Percentiles rank a stretch among this genome's conserved stretches.
Evolutionary conservation across 208 protist genomes (phyloP).

Genomic region (Acanthamoeba triangularis): DNA sequence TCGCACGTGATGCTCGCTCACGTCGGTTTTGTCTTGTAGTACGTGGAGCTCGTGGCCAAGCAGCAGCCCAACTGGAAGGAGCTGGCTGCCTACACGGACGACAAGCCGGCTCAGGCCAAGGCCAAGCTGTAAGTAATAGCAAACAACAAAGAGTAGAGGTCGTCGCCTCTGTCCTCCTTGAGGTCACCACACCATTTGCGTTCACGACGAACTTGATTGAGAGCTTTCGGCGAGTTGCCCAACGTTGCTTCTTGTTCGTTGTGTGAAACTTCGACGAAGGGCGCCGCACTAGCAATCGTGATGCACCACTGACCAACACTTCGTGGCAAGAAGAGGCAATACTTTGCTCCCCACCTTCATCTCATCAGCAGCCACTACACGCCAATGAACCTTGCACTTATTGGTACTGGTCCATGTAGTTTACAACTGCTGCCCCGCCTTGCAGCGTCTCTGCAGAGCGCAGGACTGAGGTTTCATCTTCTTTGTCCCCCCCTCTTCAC

Average conservation of each 20-base stretch:
- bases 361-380: background rate
- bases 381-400: background rate
- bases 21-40: background rate
- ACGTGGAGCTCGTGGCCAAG: slow-evolving; percentile 63
- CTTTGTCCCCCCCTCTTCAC: background rate
- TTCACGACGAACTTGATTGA: too few species aligned
- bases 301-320: too few species aligned
- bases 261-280: too few species aligned
- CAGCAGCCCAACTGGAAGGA: slow-evolving; percentile 72
- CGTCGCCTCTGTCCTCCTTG: too few species aligned
- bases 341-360: background rate
- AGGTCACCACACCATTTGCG: too few species aligned
- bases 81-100: slow-evolving; percentile 48
- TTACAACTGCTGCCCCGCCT: too few species aligned
- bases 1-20: slow-evolving; percentile 5
- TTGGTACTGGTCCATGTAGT: slow-evolving; percentile 16
- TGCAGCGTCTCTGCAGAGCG: too few species aligned
- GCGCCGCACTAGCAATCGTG: too few species aligned
- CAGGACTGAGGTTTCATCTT: background rate
- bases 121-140: slow-evolving; percentile 48
- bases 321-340: too few species aligned
- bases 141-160: too few species aligned
- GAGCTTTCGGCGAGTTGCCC: too few species aligned
- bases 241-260: too few species aligned
- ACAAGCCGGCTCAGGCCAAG: slow-evolving; percentile 27